Evolutionary conservation across 176 grass and related monocot genomes (phyloP).

Genomic region (Urochloa ruziziensis): DNA sequence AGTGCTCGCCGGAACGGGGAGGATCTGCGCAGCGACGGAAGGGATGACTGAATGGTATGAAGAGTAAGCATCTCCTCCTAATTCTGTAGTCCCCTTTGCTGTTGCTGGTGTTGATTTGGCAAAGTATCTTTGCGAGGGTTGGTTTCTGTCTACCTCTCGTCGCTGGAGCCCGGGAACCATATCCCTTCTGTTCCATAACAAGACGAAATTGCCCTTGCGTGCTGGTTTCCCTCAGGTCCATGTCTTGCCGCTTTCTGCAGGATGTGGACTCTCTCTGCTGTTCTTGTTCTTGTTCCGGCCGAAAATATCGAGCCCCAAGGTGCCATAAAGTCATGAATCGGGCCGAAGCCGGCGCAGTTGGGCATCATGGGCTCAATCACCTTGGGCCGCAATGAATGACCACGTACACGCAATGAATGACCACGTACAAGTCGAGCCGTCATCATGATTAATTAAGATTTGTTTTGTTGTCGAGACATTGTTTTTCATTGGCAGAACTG

Average conservation of each 20-base stretch:
- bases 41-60: slow-evolving; percentile 48
- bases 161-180: slow-evolving; percentile 33
- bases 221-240: slow-evolving; percentile 13
- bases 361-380: not conserved
- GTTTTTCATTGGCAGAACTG: too few relatives aligned
- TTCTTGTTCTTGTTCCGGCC: not conserved
- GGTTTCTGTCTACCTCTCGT: slow-evolving; percentile 38
- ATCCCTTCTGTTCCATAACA: slow-evolving; percentile 25
- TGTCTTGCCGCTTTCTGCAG: slow-evolving; percentile 29
- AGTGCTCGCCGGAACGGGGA: slow-evolving; percentile 1
- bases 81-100: slow-evolving; percentile 1
- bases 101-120: slow-evolving; percentile 34
- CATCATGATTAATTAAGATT: not conserved
- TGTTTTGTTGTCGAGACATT: not conserved
- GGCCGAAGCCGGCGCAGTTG: not conserved
- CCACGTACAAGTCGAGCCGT: not conserved
- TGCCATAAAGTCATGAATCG: not conserved
- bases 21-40: slow-evolving; percentile 45
- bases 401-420: not conserved
- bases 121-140: slow-evolving; percentile 11
- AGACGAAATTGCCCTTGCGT: slow-evolving; percentile 54
- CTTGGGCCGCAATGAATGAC: not conserved
- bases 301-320: not conserved
- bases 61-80: slow-evolving; percentile 63
- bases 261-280: not conserved